phyloP scores from a whole-genome alignment of 208 protist genomes.

The Trypanosoma caninum region DNA sequence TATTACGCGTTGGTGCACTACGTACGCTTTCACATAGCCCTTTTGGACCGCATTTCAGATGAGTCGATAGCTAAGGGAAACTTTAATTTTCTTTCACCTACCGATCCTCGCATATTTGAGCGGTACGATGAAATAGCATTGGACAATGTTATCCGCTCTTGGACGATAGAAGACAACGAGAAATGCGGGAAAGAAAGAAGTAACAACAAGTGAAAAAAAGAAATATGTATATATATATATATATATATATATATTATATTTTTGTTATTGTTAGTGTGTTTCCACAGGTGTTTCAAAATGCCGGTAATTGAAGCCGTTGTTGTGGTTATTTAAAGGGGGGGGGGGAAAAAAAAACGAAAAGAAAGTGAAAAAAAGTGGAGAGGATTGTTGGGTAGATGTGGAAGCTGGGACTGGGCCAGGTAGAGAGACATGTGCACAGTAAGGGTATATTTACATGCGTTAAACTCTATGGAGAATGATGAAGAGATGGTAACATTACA shows the following conservation, averaged over 20 bases:
- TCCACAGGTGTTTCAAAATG: too few relatives aligned
- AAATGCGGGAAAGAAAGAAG: slow-evolving; percentile 20
- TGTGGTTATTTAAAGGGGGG: too few relatives aligned
- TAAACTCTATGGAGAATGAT: not conserved
- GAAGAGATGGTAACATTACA: too few relatives aligned
- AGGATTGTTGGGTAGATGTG: too few relatives aligned
- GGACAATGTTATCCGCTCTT: slow-evolving; percentile 63
- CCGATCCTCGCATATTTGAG: slow-evolving; percentile 77
- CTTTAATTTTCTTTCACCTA: slow-evolving; percentile 86
- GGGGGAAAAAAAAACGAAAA: not conserved
- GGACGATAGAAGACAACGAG: slow-evolving; percentile 35
- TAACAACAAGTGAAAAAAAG: not conserved
- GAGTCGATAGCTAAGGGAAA: slow-evolving; percentile 84
- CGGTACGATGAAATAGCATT: slow-evolving; percentile 67
- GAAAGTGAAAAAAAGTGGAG: not conserved
- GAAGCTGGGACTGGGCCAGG: too few relatives aligned
- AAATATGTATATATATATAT: too few relatives aligned
- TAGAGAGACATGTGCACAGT: too few relatives aligned
- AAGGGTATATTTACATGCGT: too few relatives aligned
- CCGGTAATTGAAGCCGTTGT: too few relatives aligned
- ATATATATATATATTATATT: too few relatives aligned
- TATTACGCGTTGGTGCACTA: slow-evolving; percentile 92
- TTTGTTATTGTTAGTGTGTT: not conserved
- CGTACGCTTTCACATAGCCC: slow-evolving; percentile 87
- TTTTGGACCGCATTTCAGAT: slow-evolving; percentile 86